Evolutionary conservation across 306 rosid species (phyloP).

Genomic region (Prunus dulcis): DNA sequence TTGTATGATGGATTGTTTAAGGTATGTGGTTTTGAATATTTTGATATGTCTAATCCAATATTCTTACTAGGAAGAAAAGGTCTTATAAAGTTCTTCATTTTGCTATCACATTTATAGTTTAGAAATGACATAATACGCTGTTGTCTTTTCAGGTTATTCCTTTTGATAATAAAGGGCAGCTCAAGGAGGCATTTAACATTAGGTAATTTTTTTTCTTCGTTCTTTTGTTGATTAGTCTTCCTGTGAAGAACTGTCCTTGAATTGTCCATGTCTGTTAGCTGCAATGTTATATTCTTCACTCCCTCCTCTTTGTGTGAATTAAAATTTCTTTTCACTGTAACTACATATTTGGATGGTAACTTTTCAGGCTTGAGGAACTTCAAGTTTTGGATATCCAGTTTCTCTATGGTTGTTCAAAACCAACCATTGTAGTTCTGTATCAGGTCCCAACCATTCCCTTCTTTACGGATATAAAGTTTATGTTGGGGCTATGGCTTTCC

Average conservation of each 20-base stretch:
- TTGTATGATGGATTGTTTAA: conserved; percentile 94
- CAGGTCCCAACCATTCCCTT: conserved; percentile 49
- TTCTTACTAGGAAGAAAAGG: neutral
- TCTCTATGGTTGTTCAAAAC: conserved; percentile 92
- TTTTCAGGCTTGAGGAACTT: conserved; percentile 97
- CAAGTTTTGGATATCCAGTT: conserved; percentile 97
- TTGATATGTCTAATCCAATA: neutral
- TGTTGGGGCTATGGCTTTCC: neutral
- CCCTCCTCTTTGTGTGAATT: neutral
- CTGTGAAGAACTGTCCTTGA: neutral
- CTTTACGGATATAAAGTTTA: neutral
- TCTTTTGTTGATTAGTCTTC: conserved; percentile 6
- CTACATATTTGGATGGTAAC: conserved; percentile 8
- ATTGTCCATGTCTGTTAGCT: neutral
- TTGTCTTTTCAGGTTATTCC: conserved; percentile 78
- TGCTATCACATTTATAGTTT: neutral
- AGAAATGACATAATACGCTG: conserved; percentile 5
- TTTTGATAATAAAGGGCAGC: conserved; percentile 92
- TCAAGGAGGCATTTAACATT: conserved; percentile 96
- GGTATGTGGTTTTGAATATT: conserved; percentile 37
- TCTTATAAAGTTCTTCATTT: neutral
- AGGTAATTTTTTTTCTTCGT: conserved; percentile 44
- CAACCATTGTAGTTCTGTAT: conserved; percentile 96
- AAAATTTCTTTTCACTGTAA: neutral
- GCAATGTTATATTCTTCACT: neutral